phyloP scores from a whole-genome alignment of 2,329 filamentous ascomycete species.

The Paramyrothecium roridum region DNA sequence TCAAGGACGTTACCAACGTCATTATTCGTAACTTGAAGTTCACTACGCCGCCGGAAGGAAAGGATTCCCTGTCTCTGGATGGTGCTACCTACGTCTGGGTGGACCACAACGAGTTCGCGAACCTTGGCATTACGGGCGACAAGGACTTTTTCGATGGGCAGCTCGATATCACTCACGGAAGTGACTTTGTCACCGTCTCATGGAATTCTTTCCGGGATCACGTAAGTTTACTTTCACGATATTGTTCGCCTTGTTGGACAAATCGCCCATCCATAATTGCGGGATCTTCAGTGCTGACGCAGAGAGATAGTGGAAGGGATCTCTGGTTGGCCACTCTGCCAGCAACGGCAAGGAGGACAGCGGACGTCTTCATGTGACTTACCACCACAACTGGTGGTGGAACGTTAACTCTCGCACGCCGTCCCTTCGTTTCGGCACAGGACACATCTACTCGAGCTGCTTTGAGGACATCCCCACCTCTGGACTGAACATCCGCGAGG shows the following conservation, averaged over 20 bases:
- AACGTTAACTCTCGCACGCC: slow-evolving; percentile 59
- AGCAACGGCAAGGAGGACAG: slow-evolving; percentile 53
- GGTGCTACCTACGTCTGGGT: slow-evolving; percentile 42
- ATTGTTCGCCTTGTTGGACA: no score
- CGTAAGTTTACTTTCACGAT: slow-evolving; percentile 1
- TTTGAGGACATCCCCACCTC: slow-evolving; percentile 38
- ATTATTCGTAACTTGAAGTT: slow-evolving; percentile 54
- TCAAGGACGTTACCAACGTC: slow-evolving; percentile 47
- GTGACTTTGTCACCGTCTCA: slow-evolving; percentile 36
- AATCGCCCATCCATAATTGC: neutral
- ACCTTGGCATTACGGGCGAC: slow-evolving; percentile 27
- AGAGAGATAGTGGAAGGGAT: slow-evolving; percentile 41
- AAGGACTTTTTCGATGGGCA: slow-evolving; percentile 39
- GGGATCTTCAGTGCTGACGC: neutral
- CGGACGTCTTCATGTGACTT: slow-evolving; percentile 55
- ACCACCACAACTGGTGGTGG: slow-evolving; percentile 56
- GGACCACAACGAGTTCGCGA: slow-evolving; percentile 36
- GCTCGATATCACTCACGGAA: slow-evolving; percentile 37
- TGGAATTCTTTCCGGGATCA: slow-evolving; percentile 39
- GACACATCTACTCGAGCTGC: slow-evolving; percentile 42
- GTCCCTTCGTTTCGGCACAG: slow-evolving; percentile 58
- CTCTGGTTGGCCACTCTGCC: slow-evolving; percentile 58
- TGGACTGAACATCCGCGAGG: slow-evolving; percentile 51
- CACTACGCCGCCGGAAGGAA: slow-evolving; percentile 39
- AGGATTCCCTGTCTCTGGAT: slow-evolving; percentile 49